phyloP scores from a whole-genome alignment of 371 early-diverging fungal species.

The Mycotypha africana region DNA sequence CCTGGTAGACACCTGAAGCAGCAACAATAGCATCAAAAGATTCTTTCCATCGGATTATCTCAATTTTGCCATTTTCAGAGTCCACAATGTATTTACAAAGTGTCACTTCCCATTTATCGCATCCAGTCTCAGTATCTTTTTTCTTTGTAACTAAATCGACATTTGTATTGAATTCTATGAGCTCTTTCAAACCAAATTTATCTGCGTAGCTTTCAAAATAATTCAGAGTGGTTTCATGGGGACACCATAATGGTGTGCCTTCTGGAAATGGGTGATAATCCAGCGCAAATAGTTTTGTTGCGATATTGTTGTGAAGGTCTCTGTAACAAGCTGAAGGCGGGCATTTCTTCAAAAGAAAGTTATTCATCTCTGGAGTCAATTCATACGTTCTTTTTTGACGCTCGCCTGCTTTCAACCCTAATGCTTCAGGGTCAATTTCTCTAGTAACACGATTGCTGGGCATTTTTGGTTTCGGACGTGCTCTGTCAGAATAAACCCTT shows the following conservation, averaged over 20 bases:
- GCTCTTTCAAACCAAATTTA: conserved; percentile 3
- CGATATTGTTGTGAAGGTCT: conserved; percentile 14
- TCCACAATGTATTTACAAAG: conserved; percentile 11
- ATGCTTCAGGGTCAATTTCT: not conserved
- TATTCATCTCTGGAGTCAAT: conserved; percentile 12
- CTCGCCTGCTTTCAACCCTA: not conserved
- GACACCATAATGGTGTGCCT: not conserved
- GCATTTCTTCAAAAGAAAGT: conserved; percentile 1
- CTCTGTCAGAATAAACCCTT: conserved; percentile 17
- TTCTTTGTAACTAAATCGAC: conserved; percentile 12
- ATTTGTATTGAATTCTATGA: conserved; percentile 21
- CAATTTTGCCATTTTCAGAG: conserved; percentile 8
- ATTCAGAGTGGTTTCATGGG: not conserved
- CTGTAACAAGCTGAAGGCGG: conserved; percentile 20
- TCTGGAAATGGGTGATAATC: conserved; percentile 10
- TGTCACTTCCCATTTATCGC: conserved; percentile 17
- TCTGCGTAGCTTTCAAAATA: conserved; percentile 11
- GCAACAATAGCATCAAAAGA: conserved; percentile 35
- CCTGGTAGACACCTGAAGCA: conserved; percentile 29
- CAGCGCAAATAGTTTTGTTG: not conserved
- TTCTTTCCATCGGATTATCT: conserved; percentile 18
- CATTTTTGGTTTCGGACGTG: conserved; percentile 15
- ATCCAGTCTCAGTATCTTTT: not conserved
- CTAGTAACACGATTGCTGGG: conserved; percentile 8
- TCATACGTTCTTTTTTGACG: conserved; percentile 7